A percentile compares a stretch with the other conserved stretches of the same genome.
These are phyloP conservation scores for Aspergillus oerlinghausenensis DNA, from an alignment of 2,329 filamentous ascomycete species.

Conservation along the genomic window DNA sequence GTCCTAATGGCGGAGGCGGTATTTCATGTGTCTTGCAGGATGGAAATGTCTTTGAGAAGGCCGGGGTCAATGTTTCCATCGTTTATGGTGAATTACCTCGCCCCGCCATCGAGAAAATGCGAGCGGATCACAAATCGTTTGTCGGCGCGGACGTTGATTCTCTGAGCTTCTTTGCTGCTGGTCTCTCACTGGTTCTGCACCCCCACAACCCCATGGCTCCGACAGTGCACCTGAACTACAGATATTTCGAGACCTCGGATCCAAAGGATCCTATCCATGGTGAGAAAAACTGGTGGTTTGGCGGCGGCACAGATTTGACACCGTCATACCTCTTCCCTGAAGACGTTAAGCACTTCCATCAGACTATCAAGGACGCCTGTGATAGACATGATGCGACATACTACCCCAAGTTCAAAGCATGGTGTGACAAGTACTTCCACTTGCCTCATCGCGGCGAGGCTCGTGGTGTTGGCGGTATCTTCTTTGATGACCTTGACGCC, in stretches of 20 bases:
- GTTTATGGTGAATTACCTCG: constrained; percentile 89
- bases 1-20: constrained; percentile 84
- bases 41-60: constrained; percentile 96
- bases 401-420: constrained; percentile 92
- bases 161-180: constrained; percentile 91
- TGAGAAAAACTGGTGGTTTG: constrained; percentile 90
- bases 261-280: constrained; percentile 65
- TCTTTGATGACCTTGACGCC: constrained; percentile 93
- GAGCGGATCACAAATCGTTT: constrained; percentile 88
- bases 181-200: constrained; percentile 87
- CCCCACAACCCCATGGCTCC: constrained; percentile 95
- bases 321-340: constrained; percentile 94
- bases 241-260: constrained; percentile 95
- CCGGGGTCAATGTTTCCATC: constrained; percentile 88
- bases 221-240: constrained; percentile 96
- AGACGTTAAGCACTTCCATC: constrained; percentile 95
- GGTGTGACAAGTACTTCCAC: constrained; percentile 97
- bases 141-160: constrained; percentile 70
- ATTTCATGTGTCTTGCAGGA: constrained; percentile 94
- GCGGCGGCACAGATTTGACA: constrained; percentile 89
- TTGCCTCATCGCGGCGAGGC: constrained; percentile 86
- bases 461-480: constrained; percentile 90
- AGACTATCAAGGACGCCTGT: constrained; percentile 84
- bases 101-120: constrained; percentile 86
- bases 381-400: constrained; percentile 89